Base-by-base conservation (phyloP, 1,284 basidiomycete genomes). In the Mixia osmundae region DNA sequence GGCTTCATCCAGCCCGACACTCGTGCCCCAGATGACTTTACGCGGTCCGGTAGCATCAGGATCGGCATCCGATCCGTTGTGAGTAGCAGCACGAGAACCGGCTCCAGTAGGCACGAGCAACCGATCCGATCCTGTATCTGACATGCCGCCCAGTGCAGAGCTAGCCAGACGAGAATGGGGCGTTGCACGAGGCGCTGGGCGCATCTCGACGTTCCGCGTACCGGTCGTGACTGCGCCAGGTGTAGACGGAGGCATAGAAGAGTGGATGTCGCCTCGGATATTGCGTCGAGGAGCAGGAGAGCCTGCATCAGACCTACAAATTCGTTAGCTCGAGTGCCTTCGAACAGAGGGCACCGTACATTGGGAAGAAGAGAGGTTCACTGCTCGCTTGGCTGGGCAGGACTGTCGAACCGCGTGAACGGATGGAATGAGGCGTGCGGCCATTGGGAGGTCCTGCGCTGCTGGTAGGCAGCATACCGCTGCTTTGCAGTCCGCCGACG, bases 1-100 rank as follows among this genome's bases (percentile, higher is more conserved):
- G 9, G 77, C 76, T 55, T 91, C 78, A 4, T 69, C 66, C 16
- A 95, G 47, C 95, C 82, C 18, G 76, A 82, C 41, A 79, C 77
- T 42, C 58, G 56, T 33, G 79, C 72, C 11, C 45, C 47, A 12
- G 40, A 39, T 4, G 40, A 45, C 3, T 40, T 39, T 16, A 36
- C 37, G 5, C 37, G 37, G 12, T 25, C 35, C 11, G 22, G 18
- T 34, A 24, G 26, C 27, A 25, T 34, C 37, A n/a, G 31, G 39
- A 10, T 40, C 41, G 12, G 45, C 37, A 9, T 30, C 39, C 25
- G 22, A 16, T 23, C 18, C 34, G 30, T 30, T 35, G 10, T 19
- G 20, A 20, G 25, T 16, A 23, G 25, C 26, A 33, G 30, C 33
- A 25, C 22, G 33, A 33, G 25, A 5, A 26, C 30, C n/a, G 5